Conservation (phyloP, 2,329 filamentous ascomycete genomes). For the Penicillium corylophilum region DNA sequence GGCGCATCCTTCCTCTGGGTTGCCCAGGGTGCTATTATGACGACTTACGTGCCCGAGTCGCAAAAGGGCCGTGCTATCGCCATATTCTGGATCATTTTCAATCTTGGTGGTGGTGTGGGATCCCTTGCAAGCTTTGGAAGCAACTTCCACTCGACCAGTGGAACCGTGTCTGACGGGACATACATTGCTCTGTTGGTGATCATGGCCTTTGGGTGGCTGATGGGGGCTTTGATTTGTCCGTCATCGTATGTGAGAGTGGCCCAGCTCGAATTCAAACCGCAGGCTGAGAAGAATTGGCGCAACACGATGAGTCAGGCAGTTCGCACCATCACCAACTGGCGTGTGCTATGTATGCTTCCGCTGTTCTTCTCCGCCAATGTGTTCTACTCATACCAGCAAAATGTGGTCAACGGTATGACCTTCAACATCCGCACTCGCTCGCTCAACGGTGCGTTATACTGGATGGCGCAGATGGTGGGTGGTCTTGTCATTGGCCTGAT, state of each 20-base stretch:
- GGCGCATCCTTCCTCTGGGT: conserved; percentile 50
- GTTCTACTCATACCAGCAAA: conserved; percentile 59
- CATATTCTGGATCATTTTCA: conserved; percentile 50
- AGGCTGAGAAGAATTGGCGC: conserved; percentile 43
- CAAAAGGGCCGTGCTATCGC: conserved; percentile 48
- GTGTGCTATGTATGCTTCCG: conserved; percentile 51
- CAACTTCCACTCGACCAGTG: conserved; percentile 43
- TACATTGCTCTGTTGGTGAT: conserved; percentile 53
- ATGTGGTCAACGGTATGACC: conserved; percentile 54
- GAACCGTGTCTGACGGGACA: conserved; percentile 51
- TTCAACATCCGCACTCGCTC: conserved; percentile 59
- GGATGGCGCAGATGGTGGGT: conserved; percentile 58
- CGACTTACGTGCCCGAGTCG: conserved; percentile 45
- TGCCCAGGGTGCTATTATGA: conserved; percentile 52
- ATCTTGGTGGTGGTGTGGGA: conserved; percentile 47
- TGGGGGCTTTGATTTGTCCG: conserved; percentile 51
- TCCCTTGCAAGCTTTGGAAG: conserved; percentile 47
- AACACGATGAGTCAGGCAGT: conserved; percentile 33
- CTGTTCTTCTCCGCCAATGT: conserved; percentile 58
- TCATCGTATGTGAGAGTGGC: conserved; percentile 45
- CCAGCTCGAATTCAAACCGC: conserved; percentile 38
- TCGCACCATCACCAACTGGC: conserved; percentile 43
- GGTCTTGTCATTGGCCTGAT: conserved; percentile 44
- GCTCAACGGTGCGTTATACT: conserved; percentile 56
- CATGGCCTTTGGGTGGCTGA: conserved; percentile 51